These are phyloP conservation scores for Cudoniella acicularis DNA, from an alignment of 495 filamentous ascomycete species.

Conservation along the genomic window DNA sequence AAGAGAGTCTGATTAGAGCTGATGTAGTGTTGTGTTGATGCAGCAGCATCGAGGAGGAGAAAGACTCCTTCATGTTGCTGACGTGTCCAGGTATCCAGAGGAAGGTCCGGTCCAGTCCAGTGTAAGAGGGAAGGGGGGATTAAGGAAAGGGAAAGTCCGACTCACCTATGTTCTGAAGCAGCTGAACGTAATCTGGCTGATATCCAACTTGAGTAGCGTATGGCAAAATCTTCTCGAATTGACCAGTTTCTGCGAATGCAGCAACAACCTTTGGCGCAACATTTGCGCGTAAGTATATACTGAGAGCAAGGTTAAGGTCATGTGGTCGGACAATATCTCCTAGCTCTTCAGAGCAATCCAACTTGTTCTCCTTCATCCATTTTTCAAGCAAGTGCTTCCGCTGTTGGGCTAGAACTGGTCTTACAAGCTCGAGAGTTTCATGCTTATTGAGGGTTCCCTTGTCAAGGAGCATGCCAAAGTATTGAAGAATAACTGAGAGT, in stretches of 20 bases:
- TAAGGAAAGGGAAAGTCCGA: neutral
- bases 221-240: slow-evolving; percentile 91
- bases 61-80: neutral
- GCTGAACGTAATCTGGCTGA: slow-evolving; percentile 83
- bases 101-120: neutral
- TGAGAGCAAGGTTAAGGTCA: slow-evolving; percentile 78
- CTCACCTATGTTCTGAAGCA: slow-evolving; percentile 80
- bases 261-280: slow-evolving; percentile 90
- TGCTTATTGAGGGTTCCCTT: slow-evolving; percentile 89
- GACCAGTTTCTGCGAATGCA: slow-evolving; percentile 89
- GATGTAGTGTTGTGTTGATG: neutral
- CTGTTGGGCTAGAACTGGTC: slow-evolving; percentile 87
- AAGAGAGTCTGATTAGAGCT: neutral
- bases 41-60: neutral
- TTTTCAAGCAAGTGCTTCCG: slow-evolving; percentile 96
- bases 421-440: slow-evolving; percentile 90
- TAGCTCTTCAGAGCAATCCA: slow-evolving; percentile 91
- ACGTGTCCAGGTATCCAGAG: neutral
- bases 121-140: neutral
- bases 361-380: slow-evolving; percentile 93
- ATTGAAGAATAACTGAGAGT: slow-evolving; percentile 92
- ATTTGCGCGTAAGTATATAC: slow-evolving; percentile 83
- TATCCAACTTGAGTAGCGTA: slow-evolving; percentile 83
- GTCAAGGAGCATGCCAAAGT: slow-evolving; percentile 95
- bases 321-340: slow-evolving; percentile 90